Base-by-base conservation (phyloP, 2,329 filamentous ascomycete species). In the Mycosphaerella sp. region DNA sequence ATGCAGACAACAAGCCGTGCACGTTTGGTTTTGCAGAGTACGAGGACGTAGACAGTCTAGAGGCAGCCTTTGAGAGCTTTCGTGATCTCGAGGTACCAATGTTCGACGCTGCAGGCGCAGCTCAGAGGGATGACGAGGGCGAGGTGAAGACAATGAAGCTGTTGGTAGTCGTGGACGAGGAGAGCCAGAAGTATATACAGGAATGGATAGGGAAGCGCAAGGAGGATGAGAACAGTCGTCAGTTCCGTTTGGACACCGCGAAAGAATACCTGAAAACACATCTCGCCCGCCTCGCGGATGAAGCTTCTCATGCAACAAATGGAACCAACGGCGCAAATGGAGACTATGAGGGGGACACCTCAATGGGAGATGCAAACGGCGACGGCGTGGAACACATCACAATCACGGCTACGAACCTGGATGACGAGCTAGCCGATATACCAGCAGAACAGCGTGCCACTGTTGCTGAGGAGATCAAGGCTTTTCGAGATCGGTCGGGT, bases 21-120 rank as follows among this genome's bases (percentile, higher is more conserved):
- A 86, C 85, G 59, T 97, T 97, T 76, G 93, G 92, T 11, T 97
- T 98, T 73, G 93, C 92, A 56, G 87, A 96, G 72, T 98, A 87
- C 71, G 92, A 95, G 59, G 91, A 97, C 70, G 83, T 85, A 23
- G 88, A 95, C 70, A 92, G 90, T 61, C 78, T 98, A 62, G 84
- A 86, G 69, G 85, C 85, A 43, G 93, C 92, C 42, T 83, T 91
- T 52, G 89, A 95, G 70, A 81, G 95, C 53, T 81, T 96, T 64
- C 83, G 84, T 68, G 85, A 93, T 64, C 78, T 96, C 59, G 79
- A 89, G 67, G 82, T 97, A 46, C 93, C 93, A 31, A 76, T 84
- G 40, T 86, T 84, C 69, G 87, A 59, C 23, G 45, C 51, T 14
- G 55, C 59, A 45, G 60, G 59, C n/a, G 44, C 53, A 11, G 50